Conservation (phyloP, 805 yeast genomes). For the Candida andamanensis region DNA sequence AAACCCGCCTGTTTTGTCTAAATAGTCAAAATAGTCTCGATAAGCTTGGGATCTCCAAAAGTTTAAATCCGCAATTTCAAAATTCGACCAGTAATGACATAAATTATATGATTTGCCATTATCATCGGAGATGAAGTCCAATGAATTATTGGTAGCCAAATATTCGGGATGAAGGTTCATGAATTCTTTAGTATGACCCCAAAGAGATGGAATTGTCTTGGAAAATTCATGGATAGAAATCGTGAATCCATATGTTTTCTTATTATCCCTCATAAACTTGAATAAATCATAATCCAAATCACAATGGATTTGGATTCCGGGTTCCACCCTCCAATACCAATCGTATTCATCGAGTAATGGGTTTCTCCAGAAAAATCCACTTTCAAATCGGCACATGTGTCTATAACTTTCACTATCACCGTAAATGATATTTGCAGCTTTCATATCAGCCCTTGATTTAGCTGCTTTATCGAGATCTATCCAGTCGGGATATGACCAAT, state of each 20-base stretch:
- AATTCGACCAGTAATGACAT: conserved; percentile 82
- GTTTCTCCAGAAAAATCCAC: conserved; percentile 59
- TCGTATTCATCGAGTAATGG: conserved; percentile 51
- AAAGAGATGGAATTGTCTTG: conserved; percentile 57
- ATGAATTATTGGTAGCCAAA: conserved; percentile 12
- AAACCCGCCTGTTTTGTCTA: conserved; percentile 71
- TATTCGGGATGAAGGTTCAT: conserved; percentile 22
- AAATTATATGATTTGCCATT: conserved; percentile 42
- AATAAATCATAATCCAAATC: conserved; percentile 62
- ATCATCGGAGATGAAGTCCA: conserved; percentile 12
- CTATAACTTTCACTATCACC: conserved; percentile 60
- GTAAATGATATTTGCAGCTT: conserved; percentile 42
- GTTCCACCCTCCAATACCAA: conserved; percentile 77
- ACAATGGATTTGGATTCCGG: conserved; percentile 57
- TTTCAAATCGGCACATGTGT: conserved; percentile 56
- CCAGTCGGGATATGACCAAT: conserved; percentile 69
- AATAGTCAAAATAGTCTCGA: conserved; percentile 52
- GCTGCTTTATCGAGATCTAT: conserved; percentile 41
- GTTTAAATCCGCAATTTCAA: conserved; percentile 69
- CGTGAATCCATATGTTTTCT: conserved; percentile 63
- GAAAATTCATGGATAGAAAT: conserved; percentile 58
- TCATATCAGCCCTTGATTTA: conserved; percentile 41
- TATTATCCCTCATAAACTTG: conserved; percentile 49
- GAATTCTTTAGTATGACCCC: conserved; percentile 50
- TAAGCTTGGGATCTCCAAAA: conserved; percentile 60